Percentiles rank a stretch among this genome's conserved stretches.
Conservation (phyloP, 768 basidiomycete species). For the Termitomyces titanicus region DNA sequence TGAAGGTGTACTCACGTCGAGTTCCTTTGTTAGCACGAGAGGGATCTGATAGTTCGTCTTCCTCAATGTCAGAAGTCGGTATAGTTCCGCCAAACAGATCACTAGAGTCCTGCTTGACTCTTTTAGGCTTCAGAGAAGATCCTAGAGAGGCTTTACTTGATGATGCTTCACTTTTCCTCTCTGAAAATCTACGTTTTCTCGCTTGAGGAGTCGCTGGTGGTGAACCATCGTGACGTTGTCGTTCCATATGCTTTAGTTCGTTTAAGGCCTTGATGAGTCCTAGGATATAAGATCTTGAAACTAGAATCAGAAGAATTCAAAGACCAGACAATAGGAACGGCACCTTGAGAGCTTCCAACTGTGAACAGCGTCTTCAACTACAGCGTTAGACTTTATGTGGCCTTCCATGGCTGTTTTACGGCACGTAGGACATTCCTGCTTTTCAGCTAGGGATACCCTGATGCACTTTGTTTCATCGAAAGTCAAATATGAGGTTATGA, state of each 20-base stretch:
- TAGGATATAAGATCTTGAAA: constrained; percentile 41
- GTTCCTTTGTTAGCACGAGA: neutral
- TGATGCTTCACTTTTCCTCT: neutral
- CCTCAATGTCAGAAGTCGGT: constrained; percentile 35
- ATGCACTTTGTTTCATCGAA: constrained; percentile 53
- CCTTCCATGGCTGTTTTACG: constrained; percentile 55
- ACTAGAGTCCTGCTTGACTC: constrained; percentile 6
- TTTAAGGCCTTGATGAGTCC: constrained; percentile 23
- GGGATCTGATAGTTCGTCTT: constrained; percentile 23
- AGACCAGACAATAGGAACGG: constrained; percentile 4
- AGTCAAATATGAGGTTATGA: neutral
- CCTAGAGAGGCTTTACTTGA: constrained; percentile 13
- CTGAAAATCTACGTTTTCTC: constrained; percentile 14
- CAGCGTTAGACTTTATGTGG: constrained; percentile 63
- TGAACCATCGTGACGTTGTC: constrained; percentile 1
- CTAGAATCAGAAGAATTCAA: neutral
- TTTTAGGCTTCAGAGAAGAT: constrained; percentile 19
- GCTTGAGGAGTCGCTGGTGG: constrained; percentile 7
- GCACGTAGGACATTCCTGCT: constrained; percentile 73
- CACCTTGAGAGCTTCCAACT: constrained; percentile 75
- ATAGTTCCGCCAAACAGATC: constrained; percentile 12
- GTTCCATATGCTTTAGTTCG: constrained; percentile 24
- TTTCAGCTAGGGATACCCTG: constrained; percentile 49
- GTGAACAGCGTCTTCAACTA: constrained; percentile 64
- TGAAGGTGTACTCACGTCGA: constrained; percentile 6